Evolutionary conservation across 2,329 filamentous ascomycete genomes (phyloP).

Genomic region (Sporothrix brasiliensis): DNA sequence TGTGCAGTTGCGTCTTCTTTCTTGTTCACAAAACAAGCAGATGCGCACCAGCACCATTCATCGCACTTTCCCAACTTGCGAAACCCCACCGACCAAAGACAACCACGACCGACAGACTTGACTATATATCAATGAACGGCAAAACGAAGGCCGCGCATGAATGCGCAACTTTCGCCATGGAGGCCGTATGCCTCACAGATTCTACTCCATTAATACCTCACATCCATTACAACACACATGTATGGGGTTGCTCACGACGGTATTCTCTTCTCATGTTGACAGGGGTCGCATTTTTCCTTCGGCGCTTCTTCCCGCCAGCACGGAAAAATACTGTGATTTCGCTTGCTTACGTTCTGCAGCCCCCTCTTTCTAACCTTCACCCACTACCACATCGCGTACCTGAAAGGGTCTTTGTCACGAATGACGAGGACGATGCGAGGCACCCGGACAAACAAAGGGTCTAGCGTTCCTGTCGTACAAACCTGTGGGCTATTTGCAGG

Average conservation of each 20-base stretch:
- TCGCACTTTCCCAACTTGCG: no score
- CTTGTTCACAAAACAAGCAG: neutral
- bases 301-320: conserved; percentile 30
- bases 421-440: neutral
- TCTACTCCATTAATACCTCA: neutral
- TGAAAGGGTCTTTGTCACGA: neutral
- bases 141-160: conserved; percentile 2
- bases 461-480: neutral
- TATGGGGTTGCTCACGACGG: neutral
- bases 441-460: neutral
- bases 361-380: conserved; percentile 1
- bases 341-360: conserved; percentile 24
- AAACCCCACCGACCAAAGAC: neutral
- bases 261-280: neutral
- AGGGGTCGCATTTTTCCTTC: conserved; percentile 27
- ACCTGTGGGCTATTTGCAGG: neutral
- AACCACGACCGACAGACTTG: neutral
- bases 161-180: neutral
- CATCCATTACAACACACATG: neutral
- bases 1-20: conserved; percentile 8
- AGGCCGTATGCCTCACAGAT: neutral
- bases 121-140: neutral
- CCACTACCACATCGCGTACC: neutral
- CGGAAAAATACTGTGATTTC: neutral
- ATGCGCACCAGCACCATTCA: no score